Conservation (phyloP, 805 yeast genomes). For the Ogataea naganishii region DNA sequence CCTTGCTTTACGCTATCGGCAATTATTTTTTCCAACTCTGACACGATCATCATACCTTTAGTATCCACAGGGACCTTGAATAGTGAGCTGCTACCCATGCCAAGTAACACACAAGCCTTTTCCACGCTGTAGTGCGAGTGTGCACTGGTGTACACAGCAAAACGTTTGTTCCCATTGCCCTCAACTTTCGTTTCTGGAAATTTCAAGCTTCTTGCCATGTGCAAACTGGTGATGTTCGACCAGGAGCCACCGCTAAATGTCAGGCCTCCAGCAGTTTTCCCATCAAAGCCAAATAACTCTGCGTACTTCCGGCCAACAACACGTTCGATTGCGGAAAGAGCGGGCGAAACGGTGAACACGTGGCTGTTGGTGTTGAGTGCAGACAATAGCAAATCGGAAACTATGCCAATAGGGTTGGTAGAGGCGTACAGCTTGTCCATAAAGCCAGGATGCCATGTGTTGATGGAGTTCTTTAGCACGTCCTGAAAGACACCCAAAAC, state of each 20-base stretch:
- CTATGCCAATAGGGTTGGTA: conserved; percentile 78
- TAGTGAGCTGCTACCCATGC: conserved; percentile 56
- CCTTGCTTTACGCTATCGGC: conserved; percentile 38
- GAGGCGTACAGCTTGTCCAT: conserved; percentile 78
- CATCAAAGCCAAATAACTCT: conserved; percentile 46
- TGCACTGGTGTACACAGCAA: conserved; percentile 62
- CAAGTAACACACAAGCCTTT: conserved; percentile 70
- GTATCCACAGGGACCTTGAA: conserved; percentile 52
- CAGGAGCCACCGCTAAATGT: conserved; percentile 86
- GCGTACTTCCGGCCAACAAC: conserved; percentile 64
- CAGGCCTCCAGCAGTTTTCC: conserved; percentile 62
- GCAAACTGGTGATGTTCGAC: conserved; percentile 74
- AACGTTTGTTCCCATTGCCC: conserved; percentile 46
- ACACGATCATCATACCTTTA: conserved; percentile 49
- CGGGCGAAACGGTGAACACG: conserved; percentile 80
- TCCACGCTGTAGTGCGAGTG: conserved; percentile 79
- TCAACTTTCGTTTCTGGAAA: conserved; percentile 60
- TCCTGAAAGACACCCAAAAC: conserved; percentile 43
- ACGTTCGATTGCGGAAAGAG: conserved; percentile 66
- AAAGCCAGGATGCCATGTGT: conserved; percentile 84
- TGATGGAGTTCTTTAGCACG: conserved; percentile 59
- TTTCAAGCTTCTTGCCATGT: conserved; percentile 59
- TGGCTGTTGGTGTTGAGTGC: conserved; percentile 77
- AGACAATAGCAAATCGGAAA: conserved; percentile 61
- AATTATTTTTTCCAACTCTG: conserved; percentile 38